These are phyloP conservation scores for Dioscorea zingiberensis DNA, from an alignment of 106 monocot species.

Conservation along the genomic window DNA sequence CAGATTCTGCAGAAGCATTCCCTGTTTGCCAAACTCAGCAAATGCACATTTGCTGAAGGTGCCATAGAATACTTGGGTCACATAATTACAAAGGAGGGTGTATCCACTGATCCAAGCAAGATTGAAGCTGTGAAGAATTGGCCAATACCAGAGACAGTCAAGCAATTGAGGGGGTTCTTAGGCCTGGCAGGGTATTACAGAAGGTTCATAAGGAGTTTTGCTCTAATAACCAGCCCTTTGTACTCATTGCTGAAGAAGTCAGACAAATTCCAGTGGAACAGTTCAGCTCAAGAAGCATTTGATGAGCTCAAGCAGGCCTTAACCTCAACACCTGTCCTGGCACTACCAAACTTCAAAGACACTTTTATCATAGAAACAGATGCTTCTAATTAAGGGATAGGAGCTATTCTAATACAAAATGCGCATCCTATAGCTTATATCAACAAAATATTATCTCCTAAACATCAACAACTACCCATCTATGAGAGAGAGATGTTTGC, in stretches of 20 bases:
- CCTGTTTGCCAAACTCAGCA: too few relatives aligned
- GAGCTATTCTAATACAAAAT: conserved; percentile 7
- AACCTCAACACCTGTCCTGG: not conserved
- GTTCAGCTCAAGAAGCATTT: not conserved
- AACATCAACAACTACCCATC: not conserved
- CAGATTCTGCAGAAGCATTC: too few relatives aligned
- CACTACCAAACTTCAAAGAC: not conserved
- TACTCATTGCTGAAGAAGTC: not conserved
- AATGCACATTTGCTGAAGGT: too few relatives aligned
- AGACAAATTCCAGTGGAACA: not conserved
- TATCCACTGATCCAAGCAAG: too few relatives aligned
- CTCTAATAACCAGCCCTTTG: conserved; percentile 1
- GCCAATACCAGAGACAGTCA: not conserved
- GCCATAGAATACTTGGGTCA: too few relatives aligned
- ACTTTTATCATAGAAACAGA: conserved; percentile 5
- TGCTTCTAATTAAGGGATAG: conserved; percentile 1
- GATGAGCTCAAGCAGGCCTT: not conserved
- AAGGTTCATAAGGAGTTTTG: not conserved
- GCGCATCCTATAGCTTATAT: conserved; percentile 7
- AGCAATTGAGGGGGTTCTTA: not conserved
- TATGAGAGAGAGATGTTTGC: conserved; percentile 8
- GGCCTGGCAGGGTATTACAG: conserved; percentile 14
- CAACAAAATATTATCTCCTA: conserved; percentile 1
- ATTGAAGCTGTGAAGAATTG: not conserved
- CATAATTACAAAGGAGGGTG: too few relatives aligned